A percentile compares a stretch with the other conserved stretches of the same genome.
Evolutionary conservation across 495 filamentous ascomycete species (phyloP).

Genomic region (Aspergillus mulundensis): DNA sequence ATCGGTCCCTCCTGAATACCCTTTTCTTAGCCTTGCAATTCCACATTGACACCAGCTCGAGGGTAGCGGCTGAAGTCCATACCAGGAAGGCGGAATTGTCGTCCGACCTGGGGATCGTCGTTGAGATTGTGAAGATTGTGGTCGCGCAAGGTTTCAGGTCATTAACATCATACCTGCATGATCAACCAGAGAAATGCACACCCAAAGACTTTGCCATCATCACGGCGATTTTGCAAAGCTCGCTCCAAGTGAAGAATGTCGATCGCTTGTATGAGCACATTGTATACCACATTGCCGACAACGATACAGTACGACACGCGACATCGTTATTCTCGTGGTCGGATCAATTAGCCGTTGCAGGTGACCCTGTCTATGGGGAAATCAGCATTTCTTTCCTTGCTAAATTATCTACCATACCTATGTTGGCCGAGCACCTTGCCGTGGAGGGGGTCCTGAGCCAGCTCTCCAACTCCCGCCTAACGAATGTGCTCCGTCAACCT

Average conservation of each 20-base stretch:
- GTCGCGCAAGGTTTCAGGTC: constrained; percentile 80
- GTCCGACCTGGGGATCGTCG: constrained; percentile 47
- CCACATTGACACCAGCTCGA: constrained; percentile 34
- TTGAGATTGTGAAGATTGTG: constrained; percentile 70
- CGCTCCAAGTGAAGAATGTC: constrained; percentile 58
- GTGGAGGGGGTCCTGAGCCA: constrained; percentile 75
- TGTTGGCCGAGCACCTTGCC: constrained; percentile 83
- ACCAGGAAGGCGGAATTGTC: constrained; percentile 39
- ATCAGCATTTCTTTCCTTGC: constrained; percentile 82
- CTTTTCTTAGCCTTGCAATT: constrained; percentile 78
- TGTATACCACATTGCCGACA: constrained; percentile 59
- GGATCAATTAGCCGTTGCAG: constrained; percentile 63
- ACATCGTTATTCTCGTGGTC: constrained; percentile 92
- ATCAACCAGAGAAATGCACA: constrained; percentile 47
- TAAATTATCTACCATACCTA: constrained; percentile 75
- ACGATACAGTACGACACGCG: constrained; percentile 68
- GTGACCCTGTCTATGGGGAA: constrained; percentile 93
- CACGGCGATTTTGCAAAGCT: constrained; percentile 81
- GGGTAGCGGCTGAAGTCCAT: constrained; percentile 28
- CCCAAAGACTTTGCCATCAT: constrained; percentile 79
- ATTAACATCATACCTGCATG: constrained; percentile 70
- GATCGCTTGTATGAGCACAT: constrained; percentile 54
- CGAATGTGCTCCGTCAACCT: constrained; percentile 61
- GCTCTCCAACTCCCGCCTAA: constrained; percentile 71
- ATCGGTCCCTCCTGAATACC: constrained; percentile 75